Conservation (phyloP, 495 filamentous ascomycete genomes). For the Entonaema liquescens region DNA sequence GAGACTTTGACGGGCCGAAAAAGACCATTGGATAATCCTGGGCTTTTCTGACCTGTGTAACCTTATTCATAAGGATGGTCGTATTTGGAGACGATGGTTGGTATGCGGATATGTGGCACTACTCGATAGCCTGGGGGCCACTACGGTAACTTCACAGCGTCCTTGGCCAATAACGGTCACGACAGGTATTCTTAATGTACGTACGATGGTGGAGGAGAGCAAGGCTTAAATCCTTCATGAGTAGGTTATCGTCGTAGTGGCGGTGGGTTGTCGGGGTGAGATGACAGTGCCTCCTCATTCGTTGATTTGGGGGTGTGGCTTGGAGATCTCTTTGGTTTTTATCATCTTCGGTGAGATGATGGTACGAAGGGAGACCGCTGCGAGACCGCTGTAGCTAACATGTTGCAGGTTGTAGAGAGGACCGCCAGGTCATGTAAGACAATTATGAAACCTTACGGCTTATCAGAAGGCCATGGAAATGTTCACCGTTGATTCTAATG, state of each 20-base stretch:
- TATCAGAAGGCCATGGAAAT: neutral
- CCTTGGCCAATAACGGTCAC: conserved; percentile 22
- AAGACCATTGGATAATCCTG: conserved; percentile 1
- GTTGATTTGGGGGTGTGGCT: conserved; percentile 25
- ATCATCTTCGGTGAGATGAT: conserved; percentile 24
- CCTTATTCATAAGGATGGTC: conserved; percentile 21
- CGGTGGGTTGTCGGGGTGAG: conserved; percentile 33
- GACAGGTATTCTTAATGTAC: conserved; percentile 11
- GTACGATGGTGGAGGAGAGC: conserved; percentile 24
- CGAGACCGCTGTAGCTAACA: neutral
- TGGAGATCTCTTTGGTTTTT: conserved; percentile 23
- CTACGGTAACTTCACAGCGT: conserved; percentile 20
- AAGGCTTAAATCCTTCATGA: conserved; percentile 37
- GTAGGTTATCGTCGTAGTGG: conserved; percentile 20
- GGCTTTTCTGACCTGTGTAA: conserved; percentile 10
- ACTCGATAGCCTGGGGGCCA: conserved; percentile 34
- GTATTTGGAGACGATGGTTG: conserved; percentile 36
- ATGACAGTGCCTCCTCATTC: conserved; percentile 25
- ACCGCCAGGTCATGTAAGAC: conserved; percentile 7
- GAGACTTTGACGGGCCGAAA: conserved; percentile 21
- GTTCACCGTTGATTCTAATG: neutral
- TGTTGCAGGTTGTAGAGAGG: neutral
- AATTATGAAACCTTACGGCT: neutral
- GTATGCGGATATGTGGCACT: conserved; percentile 32
- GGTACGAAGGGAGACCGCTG: neutral